Conservation (phyloP, 306 rosid species). For the Senna tora region DNA sequence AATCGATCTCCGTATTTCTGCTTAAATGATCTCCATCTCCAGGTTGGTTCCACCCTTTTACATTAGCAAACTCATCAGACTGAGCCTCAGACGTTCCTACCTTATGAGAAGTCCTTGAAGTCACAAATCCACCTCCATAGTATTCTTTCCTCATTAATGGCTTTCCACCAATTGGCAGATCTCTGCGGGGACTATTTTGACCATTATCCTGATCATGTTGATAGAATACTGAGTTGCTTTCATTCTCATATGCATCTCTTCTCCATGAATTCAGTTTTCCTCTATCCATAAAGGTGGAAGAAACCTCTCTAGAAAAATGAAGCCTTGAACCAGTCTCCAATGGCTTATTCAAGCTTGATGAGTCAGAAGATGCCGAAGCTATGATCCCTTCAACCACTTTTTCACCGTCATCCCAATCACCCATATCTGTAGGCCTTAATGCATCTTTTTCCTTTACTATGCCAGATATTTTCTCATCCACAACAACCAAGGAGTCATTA, state of each 20-base stretch:
- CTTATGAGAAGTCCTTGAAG: constrained; percentile 60
- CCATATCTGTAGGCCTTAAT: constrained; percentile 56
- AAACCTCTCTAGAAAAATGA: constrained; percentile 60
- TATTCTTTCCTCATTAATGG: constrained; percentile 67
- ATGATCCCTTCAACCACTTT: constrained; percentile 86
- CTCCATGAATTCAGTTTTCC: constrained; percentile 85
- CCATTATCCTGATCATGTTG: constrained; percentile 65
- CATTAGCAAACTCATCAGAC: constrained; percentile 60
- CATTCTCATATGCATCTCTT: constrained; percentile 73
- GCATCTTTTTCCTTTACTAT: constrained; percentile 60
- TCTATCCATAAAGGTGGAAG: constrained; percentile 64
- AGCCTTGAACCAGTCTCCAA: constrained; percentile 68
- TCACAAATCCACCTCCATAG: constrained; percentile 59
- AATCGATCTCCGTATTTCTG: constrained; percentile 62
- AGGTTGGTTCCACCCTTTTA: constrained; percentile 68
- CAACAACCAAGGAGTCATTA: constrained; percentile 43
- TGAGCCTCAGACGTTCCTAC: constrained; percentile 59
- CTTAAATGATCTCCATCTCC: constrained; percentile 68
- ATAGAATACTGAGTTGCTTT: constrained; percentile 60
- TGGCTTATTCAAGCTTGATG: constrained; percentile 70
- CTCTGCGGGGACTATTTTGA: constrained; percentile 58
- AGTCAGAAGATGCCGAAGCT: constrained; percentile 83
- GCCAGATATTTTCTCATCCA: constrained; percentile 56
- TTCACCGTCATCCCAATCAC: constrained; percentile 97
- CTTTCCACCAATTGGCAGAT: constrained; percentile 65